These are phyloP conservation scores for Porodaedalea pini DNA, from an alignment of 1,284 basidiomycete species.

Conservation along the genomic window DNA sequence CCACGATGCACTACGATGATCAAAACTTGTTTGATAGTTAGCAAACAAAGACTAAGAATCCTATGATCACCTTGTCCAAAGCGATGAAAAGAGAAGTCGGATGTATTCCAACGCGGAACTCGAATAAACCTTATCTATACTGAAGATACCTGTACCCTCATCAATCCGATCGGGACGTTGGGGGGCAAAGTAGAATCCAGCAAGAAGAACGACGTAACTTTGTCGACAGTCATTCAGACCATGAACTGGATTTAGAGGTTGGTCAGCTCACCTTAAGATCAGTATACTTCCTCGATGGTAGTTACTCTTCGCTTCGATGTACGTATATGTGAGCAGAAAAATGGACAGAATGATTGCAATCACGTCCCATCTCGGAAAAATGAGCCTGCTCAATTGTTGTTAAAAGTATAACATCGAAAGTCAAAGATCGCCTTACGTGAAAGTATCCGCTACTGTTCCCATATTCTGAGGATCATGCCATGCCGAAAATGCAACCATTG, in stretches of 20 bases:
- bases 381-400: constrained; percentile 57
- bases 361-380: constrained; percentile 99
- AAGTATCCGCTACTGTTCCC: constrained; percentile 81
- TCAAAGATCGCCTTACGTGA: constrained; percentile 63
- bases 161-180: constrained; percentile 27
- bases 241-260: constrained; percentile 1
- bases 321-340: constrained; percentile 98
- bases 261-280: constrained; percentile 67
- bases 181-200: constrained; percentile 60
- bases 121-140: background rate
- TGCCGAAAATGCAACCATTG: constrained; percentile 98
- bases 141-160: constrained; percentile 13
- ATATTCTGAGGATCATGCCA: constrained; percentile 84
- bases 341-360: constrained; percentile 91
- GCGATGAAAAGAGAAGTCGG: constrained; percentile 1
- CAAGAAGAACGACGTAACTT: constrained; percentile 56
- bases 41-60: background rate
- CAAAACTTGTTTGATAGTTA: background rate
- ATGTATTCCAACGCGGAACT: constrained; percentile 3
- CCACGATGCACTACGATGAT: background rate
- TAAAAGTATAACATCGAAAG: background rate
- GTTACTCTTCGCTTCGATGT: constrained; percentile 97
- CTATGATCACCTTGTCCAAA: constrained; percentile 7
- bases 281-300: constrained; percentile 94
- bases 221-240: background rate